Evolutionary conservation across 768 basidiomycete species (phyloP), one percentile per base, ranked within the genome.

Genomic region (Nidula microcarpa): DNA sequence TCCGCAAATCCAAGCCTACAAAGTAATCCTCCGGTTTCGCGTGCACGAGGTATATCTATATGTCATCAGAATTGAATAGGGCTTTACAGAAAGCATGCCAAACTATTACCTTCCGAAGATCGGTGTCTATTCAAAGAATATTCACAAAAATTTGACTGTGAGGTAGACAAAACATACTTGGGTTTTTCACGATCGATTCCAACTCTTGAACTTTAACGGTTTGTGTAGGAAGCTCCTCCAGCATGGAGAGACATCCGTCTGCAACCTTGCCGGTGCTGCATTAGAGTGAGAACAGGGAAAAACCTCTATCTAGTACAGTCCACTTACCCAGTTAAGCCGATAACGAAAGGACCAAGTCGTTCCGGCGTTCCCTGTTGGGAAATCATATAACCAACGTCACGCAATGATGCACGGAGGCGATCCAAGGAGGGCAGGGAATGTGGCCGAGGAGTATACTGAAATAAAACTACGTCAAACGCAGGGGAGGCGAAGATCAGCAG

Each of bases 241-340:
- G 69, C 55, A 91, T 87, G 8, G 83, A 84, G 9, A 90, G 72
- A 30, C 84, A 85, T 6, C 94, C 94, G 57, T 85, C 73, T 0
- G 92, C 78, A 0, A 97, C 94, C 50, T 93, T 90, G 10, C 94
- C 94, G 2, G 74, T 81, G 9, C 92, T 93, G 44, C 50, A 49
- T 34, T 33, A 45, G 32, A 51, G 23, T 30, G 23, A 30, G 23
- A 4, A 30, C 4, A 4, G 4, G 23, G 23, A 30, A 4, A 30
- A 30, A 30, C 23, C 4, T 3, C 23, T 30, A 30, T 30, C 23
- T 30, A 30, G 23, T 30, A 30, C 23, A 30, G 4, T 2, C 33
- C 0, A 62, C 76, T 47, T 64, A 91, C 90, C 93, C 93, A 18
- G 92, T 94, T 43, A 95, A 62, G 14, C 91, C 89, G 49, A 94